Percentiles rank a stretch among this genome's conserved stretches.
phyloP scores from a whole-genome alignment of 257 asterid species.

The Oldenlandia corymbosa region DNA sequence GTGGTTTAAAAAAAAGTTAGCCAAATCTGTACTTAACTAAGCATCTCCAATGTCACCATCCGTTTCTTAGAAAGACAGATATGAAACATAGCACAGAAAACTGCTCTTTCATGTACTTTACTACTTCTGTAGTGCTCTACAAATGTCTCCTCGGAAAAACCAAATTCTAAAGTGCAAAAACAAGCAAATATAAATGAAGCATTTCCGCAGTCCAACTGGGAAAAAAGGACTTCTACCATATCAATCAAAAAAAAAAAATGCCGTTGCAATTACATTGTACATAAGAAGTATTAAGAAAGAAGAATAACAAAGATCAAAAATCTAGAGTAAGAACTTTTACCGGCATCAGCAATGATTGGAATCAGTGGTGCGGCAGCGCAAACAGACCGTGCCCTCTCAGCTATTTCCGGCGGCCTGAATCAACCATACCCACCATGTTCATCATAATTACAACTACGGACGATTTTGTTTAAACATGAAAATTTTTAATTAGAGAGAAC shows the following conservation, averaged over 20 bases:
- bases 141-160: too few species aligned
- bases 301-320: background rate
- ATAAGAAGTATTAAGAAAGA: background rate
- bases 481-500: too few species aligned
- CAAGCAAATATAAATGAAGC: background rate
- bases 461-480: too few species aligned
- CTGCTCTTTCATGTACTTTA: too few species aligned
- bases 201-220: background rate
- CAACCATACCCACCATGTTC: background rate
- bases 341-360: constrained; percentile 23
- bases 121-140: background rate
- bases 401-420: constrained; percentile 20
- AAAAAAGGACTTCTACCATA: too few species aligned
- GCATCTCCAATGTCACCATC: too few species aligned
- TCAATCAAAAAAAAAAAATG: too few species aligned
- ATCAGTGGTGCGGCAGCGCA: constrained; percentile 16
- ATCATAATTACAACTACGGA: background rate
- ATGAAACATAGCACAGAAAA: too few species aligned
- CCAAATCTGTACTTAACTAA: too few species aligned
- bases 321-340: background rate
- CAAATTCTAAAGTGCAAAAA: background rate
- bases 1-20: too few species aligned
- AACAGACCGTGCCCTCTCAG: constrained; percentile 14
- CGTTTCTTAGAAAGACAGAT: too few species aligned
- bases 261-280: background rate